phyloP scores from a whole-genome alignment of 257 asterid genomes.

The Echium plantagineum region DNA sequence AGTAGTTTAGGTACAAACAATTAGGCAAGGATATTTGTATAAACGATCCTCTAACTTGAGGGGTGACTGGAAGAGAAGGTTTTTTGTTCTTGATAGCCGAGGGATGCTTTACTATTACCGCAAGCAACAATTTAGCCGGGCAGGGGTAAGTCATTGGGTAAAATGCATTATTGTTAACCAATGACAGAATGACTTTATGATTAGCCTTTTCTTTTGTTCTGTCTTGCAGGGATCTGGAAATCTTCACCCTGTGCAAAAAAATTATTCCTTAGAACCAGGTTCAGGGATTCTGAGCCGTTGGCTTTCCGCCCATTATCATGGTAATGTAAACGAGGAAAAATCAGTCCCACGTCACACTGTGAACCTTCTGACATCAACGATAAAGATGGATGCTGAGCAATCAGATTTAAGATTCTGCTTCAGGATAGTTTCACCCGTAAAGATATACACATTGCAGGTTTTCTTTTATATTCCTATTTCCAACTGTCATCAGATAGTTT shows the following conservation, averaged over 20 bases:
- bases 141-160: slow-evolving; percentile 37
- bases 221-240: slow-evolving; percentile 50
- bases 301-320: slow-evolving; percentile 91
- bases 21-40: slow-evolving; percentile 66
- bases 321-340: slow-evolving; percentile 67
- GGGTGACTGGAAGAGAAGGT: slow-evolving; percentile 94
- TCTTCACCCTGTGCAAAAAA: slow-evolving; percentile 32
- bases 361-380: slow-evolving; percentile 73
- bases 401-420: slow-evolving; percentile 78
- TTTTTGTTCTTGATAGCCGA: slow-evolving; percentile 56
- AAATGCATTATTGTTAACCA: slow-evolving; percentile 9
- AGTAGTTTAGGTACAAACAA: slow-evolving; percentile 85
- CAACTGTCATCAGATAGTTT: slow-evolving; percentile 6
- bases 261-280: slow-evolving; percentile 50
- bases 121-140: slow-evolving; percentile 54
- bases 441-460: slow-evolving; percentile 82
- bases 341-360: slow-evolving; percentile 68
- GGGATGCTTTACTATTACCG: slow-evolving; percentile 80
- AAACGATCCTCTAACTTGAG: slow-evolving; percentile 73
- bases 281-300: slow-evolving; percentile 72
- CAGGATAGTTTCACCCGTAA: slow-evolving; percentile 73
- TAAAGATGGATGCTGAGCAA: slow-evolving; percentile 70
- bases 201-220: slow-evolving; percentile 19
- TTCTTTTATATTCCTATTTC: background rate
- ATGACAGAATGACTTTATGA: slow-evolving; percentile 9